Conservation (phyloP, 495 filamentous ascomycete species). For the Chaetomidium leptoderma region DNA sequence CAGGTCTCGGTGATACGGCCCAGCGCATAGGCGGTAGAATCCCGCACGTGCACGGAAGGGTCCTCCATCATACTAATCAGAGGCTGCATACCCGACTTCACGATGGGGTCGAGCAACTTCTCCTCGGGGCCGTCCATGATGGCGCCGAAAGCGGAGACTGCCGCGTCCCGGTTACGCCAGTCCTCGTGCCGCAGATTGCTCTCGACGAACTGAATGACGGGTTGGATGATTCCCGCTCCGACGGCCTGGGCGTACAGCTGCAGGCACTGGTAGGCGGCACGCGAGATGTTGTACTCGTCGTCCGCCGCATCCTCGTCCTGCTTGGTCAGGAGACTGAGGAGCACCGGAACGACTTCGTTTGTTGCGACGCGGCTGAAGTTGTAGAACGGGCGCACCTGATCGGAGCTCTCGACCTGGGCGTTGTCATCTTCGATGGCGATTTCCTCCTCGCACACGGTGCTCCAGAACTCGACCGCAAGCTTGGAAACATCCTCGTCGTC, state of each 20-base stretch:
- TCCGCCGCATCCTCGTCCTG: slow-evolving; percentile 96
- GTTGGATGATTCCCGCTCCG: slow-evolving; percentile 68
- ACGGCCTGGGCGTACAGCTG: slow-evolving; percentile 94
- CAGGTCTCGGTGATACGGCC: slow-evolving; percentile 92
- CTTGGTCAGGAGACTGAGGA: slow-evolving; percentile 82
- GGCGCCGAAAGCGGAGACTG: slow-evolving; percentile 95
- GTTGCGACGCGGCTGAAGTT: slow-evolving; percentile 89
- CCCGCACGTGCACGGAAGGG: slow-evolving; percentile 78
- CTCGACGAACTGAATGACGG: slow-evolving; percentile 87
- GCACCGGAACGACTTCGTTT: slow-evolving; percentile 85
- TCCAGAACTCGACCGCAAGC: slow-evolving; percentile 98
- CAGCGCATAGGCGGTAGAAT: slow-evolving; percentile 95
- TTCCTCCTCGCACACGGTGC: slow-evolving; percentile 98
- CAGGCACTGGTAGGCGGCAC: slow-evolving; percentile 93
- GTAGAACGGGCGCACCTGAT: slow-evolving; percentile 81
- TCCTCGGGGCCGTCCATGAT: slow-evolving; percentile 98
- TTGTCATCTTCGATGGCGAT: slow-evolving; percentile 97
- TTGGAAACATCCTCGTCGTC: slow-evolving; percentile 97
- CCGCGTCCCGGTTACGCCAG: slow-evolving; percentile 90
- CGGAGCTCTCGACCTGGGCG: slow-evolving; percentile 66
- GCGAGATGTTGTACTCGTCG: slow-evolving; percentile 94
- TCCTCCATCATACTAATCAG: slow-evolving; percentile 97
- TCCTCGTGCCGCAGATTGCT: slow-evolving; percentile 81
- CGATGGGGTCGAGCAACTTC: slow-evolving; percentile 77
- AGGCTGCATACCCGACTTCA: slow-evolving; percentile 89